phyloP scores from a whole-genome alignment of 441 rosid species.

The Aquilaria agallochum region DNA sequence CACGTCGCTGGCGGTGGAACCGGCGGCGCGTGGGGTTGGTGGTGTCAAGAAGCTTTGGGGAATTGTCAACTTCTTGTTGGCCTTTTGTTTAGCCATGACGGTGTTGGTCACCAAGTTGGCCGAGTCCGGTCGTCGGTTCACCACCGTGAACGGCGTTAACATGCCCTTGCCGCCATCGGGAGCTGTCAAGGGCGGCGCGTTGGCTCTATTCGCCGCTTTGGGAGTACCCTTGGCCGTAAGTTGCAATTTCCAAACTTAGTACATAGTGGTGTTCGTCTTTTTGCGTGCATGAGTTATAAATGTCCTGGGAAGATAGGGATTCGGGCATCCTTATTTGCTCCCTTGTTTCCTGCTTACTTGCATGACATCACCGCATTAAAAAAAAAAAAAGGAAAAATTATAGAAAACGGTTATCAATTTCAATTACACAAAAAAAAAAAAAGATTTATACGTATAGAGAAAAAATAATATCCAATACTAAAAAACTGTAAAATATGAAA shows the following conservation, averaged over 20 bases:
- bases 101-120: constrained; percentile 61
- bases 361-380: no score
- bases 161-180: constrained; percentile 38
- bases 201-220: constrained; percentile 57
- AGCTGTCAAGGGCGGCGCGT: constrained; percentile 54
- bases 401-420: no score
- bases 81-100: constrained; percentile 49
- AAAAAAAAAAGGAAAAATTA: no score
- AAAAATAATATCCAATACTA: no score
- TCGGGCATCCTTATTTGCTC: no score
- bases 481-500: no score
- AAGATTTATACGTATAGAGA: no score
- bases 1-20: constrained; percentile 45
- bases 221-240: constrained; percentile 86
- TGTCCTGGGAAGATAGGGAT: no score
- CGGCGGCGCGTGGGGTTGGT: constrained; percentile 44
- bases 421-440: no score
- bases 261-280: neutral
- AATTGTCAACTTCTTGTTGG: constrained; percentile 56
- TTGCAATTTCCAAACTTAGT: neutral
- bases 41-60: constrained; percentile 76
- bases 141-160: constrained; percentile 18
- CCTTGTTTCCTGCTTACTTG: no score
- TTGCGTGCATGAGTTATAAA: neutral
- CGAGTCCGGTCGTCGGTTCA: constrained; percentile 31